phyloP scores from a whole-genome alignment of 2,329 filamentous ascomycete species.

The Macroventuria anomochaeta region DNA sequence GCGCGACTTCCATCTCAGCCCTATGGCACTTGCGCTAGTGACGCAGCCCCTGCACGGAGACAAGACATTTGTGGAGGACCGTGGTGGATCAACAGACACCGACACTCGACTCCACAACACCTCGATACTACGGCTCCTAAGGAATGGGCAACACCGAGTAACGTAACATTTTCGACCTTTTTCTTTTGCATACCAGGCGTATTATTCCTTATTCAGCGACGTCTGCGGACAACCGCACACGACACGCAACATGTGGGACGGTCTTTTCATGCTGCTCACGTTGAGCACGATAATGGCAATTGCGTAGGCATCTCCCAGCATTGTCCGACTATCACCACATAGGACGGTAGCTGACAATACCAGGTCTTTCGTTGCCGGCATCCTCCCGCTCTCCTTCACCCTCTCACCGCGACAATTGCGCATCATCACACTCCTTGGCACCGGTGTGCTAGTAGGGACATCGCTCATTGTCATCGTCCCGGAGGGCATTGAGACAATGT shows the following conservation, averaged over 20 bases:
- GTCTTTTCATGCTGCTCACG: slow-evolving; percentile 68
- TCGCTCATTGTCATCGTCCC: slow-evolving; percentile 97
- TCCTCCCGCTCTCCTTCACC: slow-evolving; percentile 85
- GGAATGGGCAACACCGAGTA: slow-evolving; percentile 29
- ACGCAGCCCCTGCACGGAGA: slow-evolving; percentile 15
- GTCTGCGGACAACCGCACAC: slow-evolving; percentile 16
- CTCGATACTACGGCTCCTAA: slow-evolving; percentile 1
- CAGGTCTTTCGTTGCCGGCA: slow-evolving; percentile 93
- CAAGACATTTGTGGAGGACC: slow-evolving; percentile 16
- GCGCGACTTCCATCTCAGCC: slow-evolving; percentile 31
- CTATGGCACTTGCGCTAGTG: slow-evolving; percentile 21
- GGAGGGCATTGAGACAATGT: slow-evolving; percentile 91
- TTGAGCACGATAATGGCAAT: slow-evolving; percentile 70
- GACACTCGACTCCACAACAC: slow-evolving; percentile 7
- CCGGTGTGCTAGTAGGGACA: slow-evolving; percentile 92
- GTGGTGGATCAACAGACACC: slow-evolving; percentile 13
- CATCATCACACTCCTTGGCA: slow-evolving; percentile 88
- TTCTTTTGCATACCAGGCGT: slow-evolving; percentile 24
- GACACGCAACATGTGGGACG: slow-evolving; percentile 61
- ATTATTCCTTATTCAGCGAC: slow-evolving; percentile 22
- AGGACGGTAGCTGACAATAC: slow-evolving; percentile 22
- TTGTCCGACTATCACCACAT: neutral
- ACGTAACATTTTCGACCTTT: slow-evolving; percentile 9
- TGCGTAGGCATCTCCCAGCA: slow-evolving; percentile 56
- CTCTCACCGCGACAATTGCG: slow-evolving; percentile 86